Conservation (phyloP, 139 green algal species). For the Coelastrella sp. region DNA sequence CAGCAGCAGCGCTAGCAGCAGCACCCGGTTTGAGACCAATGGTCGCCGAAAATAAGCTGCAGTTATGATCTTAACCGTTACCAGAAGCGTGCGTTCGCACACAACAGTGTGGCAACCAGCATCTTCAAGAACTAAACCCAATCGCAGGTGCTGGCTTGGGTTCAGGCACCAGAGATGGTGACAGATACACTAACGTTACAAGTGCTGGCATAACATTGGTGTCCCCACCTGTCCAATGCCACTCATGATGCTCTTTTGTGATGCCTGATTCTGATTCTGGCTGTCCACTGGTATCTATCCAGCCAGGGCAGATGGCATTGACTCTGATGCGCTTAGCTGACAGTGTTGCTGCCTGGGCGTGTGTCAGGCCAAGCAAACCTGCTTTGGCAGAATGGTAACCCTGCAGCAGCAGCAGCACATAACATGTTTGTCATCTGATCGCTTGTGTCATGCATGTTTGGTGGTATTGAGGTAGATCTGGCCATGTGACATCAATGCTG, state of each 20-base stretch:
- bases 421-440: too few species aligned
- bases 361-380: conserved; percentile 68
- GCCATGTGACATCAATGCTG: conserved; percentile 67
- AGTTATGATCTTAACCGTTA: neutral
- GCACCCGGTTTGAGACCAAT: neutral
- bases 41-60: neutral
- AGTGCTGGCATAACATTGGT: neutral
- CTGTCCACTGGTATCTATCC: conserved; percentile 63
- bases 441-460: conserved; percentile 3
- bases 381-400: conserved; percentile 70
- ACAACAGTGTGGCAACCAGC: neutral
- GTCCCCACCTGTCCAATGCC: conserved; percentile 59
- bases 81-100: neutral
- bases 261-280: conserved; percentile 19
- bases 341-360: conserved; percentile 60
- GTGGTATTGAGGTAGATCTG: conserved; percentile 71
- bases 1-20: neutral
- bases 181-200: neutral
- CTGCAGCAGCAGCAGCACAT: conserved; percentile 23
- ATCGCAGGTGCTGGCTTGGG: too few species aligned
- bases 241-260: conserved; percentile 62
- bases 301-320: conserved; percentile 71
- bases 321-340: conserved; percentile 49
- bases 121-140: too few species aligned
- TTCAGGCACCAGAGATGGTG: too few species aligned